phyloP scores from a whole-genome alignment of 805 yeast genomes.

The Hanseniaspora valbyensis region DNA sequence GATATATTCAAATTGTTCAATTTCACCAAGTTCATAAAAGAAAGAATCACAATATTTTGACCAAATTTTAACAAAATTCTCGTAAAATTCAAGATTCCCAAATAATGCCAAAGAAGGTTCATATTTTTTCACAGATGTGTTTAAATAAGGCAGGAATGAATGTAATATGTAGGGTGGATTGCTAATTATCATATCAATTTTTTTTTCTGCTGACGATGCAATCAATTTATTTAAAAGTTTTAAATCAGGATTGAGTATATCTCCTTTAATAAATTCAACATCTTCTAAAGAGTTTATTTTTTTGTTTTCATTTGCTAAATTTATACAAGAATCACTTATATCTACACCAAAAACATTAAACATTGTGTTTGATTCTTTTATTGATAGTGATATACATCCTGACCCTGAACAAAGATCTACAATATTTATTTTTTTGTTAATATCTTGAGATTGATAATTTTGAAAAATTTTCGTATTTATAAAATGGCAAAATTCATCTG shows the following conservation, averaged over 20 bases:
- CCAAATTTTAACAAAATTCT: conserved; percentile 40
- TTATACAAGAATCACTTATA: conserved; percentile 41
- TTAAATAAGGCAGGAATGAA: conserved; percentile 31
- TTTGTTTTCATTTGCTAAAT: conserved; percentile 40
- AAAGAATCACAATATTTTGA: conserved; percentile 39
- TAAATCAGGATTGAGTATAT: conserved; percentile 8
- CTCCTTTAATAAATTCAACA: neutral
- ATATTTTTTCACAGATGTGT: conserved; percentile 51
- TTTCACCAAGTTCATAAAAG: conserved; percentile 67
- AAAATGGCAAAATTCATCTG: conserved; percentile 70
- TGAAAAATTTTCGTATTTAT: conserved; percentile 29
- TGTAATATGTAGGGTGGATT: conserved; percentile 71
- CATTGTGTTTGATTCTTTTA: conserved; percentile 23
- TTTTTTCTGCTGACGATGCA: neutral
- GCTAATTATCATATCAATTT: conserved; percentile 51
- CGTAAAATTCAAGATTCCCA: conserved; percentile 66
- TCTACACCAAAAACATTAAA: conserved; percentile 35
- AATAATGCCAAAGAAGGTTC: conserved; percentile 76
- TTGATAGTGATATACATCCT: conserved; percentile 66
- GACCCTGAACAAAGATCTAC: conserved; percentile 79
- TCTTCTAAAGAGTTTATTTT: conserved; percentile 12
- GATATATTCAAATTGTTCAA: conserved; percentile 43
- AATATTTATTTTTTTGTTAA: conserved; percentile 23
- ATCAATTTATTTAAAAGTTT: neutral
- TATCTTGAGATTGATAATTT: conserved; percentile 14